Percentiles rank a stretch among this genome's conserved stretches.
Conservation (phyloP, 108 stramenopile species). For the Pseudonitzschia pungens region DNA sequence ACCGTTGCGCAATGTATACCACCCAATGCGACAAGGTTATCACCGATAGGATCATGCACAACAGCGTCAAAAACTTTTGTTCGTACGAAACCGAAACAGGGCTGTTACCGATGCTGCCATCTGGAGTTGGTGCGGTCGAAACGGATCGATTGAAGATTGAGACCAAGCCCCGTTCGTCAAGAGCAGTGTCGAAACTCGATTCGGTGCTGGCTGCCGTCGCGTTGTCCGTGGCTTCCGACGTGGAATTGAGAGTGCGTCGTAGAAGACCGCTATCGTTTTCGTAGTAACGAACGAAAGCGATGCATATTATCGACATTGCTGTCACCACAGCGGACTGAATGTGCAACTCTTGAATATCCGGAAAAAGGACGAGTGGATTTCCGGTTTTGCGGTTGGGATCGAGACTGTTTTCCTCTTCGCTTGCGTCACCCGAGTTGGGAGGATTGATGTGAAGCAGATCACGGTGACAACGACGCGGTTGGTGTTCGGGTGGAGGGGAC, state of each 20-base stretch:
- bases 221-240: too few relatives aligned
- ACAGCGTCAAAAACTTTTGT: background rate
- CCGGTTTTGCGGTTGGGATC: background rate
- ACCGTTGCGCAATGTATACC: conserved; percentile 8
- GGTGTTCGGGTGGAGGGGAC: background rate
- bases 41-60: background rate
- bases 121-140: too few relatives aligned
- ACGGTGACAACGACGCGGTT: background rate
- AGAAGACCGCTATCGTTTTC: background rate
- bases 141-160: too few relatives aligned
- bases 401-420: too few relatives aligned
- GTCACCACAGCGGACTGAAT: conserved; percentile 12
- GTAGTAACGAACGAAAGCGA: background rate
- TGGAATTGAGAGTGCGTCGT: too few relatives aligned
- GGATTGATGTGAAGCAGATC: background rate
- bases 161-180: too few relatives aligned
- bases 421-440: background rate
- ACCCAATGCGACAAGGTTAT: conserved; percentile 10
- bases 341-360: background rate
- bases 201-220: background rate
- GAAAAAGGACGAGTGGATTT: background rate
- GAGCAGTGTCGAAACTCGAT: background rate
- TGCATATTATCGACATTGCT: background rate
- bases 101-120: too few relatives aligned
- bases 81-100: background rate